A percentile compares a stretch with the other conserved stretches of the same genome.
Evolutionary conservation across 371 early-diverging fungal species (phyloP).

Genomic region (Rhizomucor pusillus): DNA sequence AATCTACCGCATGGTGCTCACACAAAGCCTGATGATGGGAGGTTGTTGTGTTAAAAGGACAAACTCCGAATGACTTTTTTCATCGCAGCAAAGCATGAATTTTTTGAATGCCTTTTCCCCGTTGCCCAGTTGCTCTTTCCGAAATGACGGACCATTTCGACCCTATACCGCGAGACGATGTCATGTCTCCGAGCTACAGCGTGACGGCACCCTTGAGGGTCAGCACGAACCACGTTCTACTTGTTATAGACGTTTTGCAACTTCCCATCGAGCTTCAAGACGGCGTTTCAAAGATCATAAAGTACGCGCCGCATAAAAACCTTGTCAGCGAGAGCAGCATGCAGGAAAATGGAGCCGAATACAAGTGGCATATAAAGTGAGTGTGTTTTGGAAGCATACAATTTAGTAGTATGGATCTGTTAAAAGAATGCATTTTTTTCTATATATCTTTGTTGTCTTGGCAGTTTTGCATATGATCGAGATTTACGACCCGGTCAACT

Average conservation of each 20-base stretch:
- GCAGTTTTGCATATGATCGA: slow-evolving; percentile 52
- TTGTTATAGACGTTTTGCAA: slow-evolving; percentile 46
- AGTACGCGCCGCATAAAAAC: slow-evolving; percentile 52
- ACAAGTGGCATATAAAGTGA: slow-evolving; percentile 60
- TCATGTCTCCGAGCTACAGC: slow-evolving; percentile 4
- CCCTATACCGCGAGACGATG: not conserved
- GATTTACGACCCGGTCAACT: slow-evolving; percentile 42
- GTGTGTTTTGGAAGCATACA: not conserved
- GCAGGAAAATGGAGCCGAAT: slow-evolving; percentile 41
- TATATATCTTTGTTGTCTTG: not conserved
- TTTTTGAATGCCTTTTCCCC: no score
- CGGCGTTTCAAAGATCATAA: slow-evolving; percentile 59
- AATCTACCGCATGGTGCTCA: no score
- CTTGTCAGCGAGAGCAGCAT: slow-evolving; percentile 44
- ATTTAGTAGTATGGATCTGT: not conserved
- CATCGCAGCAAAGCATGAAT: no score
- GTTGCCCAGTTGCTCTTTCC: no score
- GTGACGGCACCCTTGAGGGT: slow-evolving; percentile 7
- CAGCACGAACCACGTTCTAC: slow-evolving; percentile 20
- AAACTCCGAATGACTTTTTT: no score
- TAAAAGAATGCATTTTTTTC: not conserved
- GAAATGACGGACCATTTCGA: not conserved
- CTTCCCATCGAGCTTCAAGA: slow-evolving; percentile 60
- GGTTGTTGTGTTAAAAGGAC: no score
- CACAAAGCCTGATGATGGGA: no score